phyloP scores from a whole-genome alignment of 1,284 basidiomycete species.

The Cutaneotrichosporon dermatis region DNA sequence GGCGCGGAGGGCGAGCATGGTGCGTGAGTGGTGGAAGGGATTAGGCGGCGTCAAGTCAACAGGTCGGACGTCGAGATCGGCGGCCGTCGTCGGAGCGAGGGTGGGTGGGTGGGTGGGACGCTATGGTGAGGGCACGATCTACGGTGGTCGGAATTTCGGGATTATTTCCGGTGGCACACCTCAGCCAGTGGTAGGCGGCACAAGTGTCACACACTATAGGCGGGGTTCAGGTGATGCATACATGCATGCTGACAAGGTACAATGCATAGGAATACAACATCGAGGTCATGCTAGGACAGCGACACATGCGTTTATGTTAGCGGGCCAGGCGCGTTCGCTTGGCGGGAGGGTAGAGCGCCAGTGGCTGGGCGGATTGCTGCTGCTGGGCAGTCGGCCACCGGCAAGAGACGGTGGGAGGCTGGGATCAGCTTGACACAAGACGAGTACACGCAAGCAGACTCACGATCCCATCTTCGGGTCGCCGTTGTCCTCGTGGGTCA shows the following conservation, averaged over 20 bases:
- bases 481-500: slow-evolving; percentile 55
- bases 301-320: not conserved
- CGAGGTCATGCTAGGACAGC: not conserved
- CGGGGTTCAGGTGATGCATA: not conserved
- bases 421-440: not conserved
- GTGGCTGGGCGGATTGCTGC: slow-evolving; percentile 43
- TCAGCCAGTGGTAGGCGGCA: not conserved
- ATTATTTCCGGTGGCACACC: not conserved
- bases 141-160: slow-evolving; percentile 2
- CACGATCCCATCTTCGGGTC: slow-evolving; percentile 50
- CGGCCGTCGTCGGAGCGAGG: not conserved
- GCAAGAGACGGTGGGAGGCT: slow-evolving; percentile 42
- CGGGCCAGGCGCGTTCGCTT: slow-evolving; percentile 25
- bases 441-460: slow-evolving; percentile 15
- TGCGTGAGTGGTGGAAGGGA: not conserved
- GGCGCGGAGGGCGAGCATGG: slow-evolving; percentile 19
- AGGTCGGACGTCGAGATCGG: not conserved
- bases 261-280: not conserved
- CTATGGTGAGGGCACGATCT: not conserved
- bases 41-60: too few relatives aligned
- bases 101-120: too few relatives aligned
- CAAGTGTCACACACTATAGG: not conserved
- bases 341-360: slow-evolving; percentile 14
- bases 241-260: slow-evolving; percentile 4
- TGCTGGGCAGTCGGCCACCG: slow-evolving; percentile 36